Conservation (phyloP, 306 rosid species). For the Rosa persica region DNA sequence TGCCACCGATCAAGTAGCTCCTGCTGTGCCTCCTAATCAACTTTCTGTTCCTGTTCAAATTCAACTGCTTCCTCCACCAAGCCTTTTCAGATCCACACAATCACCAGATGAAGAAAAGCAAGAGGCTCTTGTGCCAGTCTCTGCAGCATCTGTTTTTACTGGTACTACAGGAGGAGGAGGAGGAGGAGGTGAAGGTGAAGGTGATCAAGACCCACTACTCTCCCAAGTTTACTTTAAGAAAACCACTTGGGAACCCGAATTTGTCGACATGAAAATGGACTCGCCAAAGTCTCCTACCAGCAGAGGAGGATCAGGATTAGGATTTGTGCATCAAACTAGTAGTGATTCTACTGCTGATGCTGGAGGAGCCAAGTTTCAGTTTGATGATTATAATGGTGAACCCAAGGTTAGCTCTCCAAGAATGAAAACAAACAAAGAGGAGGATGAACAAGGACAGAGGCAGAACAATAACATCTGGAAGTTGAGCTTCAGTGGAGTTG, state of each 20-base stretch:
- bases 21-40: conserved; percentile 1
- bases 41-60: conserved; percentile 22
- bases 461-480: conserved; percentile 51
- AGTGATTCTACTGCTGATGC: conserved; percentile 15
- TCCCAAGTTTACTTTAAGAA: conserved; percentile 61
- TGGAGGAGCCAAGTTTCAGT: conserved; percentile 19
- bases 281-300: conserved; percentile 58
- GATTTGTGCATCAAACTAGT: conserved; percentile 37
- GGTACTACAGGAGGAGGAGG: neutral
- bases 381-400: conserved; percentile 46
- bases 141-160: neutral
- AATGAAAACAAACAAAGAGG: conserved; percentile 31
- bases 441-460: conserved; percentile 26
- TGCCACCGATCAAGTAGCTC: neutral
- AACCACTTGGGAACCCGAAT: conserved; percentile 60
- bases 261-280: conserved; percentile 76
- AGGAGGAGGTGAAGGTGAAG: conserved; percentile 20
- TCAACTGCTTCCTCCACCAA: conserved; percentile 15
- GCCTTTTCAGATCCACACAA: no score
- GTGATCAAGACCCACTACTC: conserved; percentile 41
- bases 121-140: neutral
- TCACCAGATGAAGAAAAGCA: conserved; percentile 18
- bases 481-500: conserved; percentile 70
- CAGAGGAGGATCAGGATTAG: conserved; percentile 26
- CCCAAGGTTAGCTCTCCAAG: conserved; percentile 49